Evolutionary conservation across 805 yeast species (phyloP).

Genomic region (Cyberlindnera sargentensis): DNA sequence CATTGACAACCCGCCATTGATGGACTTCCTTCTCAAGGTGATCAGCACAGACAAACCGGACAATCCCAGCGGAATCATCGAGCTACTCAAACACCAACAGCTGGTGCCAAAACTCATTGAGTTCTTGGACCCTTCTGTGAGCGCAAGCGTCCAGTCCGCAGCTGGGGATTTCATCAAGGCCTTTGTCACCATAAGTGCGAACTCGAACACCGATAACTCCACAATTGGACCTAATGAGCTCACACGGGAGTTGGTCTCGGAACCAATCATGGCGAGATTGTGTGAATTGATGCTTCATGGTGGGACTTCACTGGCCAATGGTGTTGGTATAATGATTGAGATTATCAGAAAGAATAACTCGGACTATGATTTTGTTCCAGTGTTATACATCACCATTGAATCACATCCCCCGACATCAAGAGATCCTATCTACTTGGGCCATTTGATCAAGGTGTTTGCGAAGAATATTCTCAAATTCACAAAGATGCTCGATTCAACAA

Average conservation of each 20-base stretch:
- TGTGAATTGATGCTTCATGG: conserved; percentile 73
- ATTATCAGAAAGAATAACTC: conserved; percentile 92
- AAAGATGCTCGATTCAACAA: conserved; percentile 41
- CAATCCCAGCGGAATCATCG: conserved; percentile 80
- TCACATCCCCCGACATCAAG: conserved; percentile 89
- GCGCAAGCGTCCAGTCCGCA: conserved; percentile 78
- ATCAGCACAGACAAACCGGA: conserved; percentile 92
- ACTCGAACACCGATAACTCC: conserved; percentile 80
- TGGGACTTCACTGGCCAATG: conserved; percentile 86
- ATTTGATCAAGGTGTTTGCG: conserved; percentile 71
- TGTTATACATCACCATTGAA: conserved; percentile 71
- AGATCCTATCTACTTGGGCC: conserved; percentile 90
- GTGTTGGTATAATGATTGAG: conserved; percentile 93
- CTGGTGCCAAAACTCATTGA: conserved; percentile 68
- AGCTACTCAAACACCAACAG: conserved; percentile 61
- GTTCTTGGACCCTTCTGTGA: conserved; percentile 58
- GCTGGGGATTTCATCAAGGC: conserved; percentile 96
- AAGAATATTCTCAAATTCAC: conserved; percentile 66
- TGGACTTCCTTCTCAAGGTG: conserved; percentile 86
- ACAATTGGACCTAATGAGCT: conserved; percentile 95
- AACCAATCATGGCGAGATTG: conserved; percentile 55
- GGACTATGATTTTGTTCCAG: conserved; percentile 88
- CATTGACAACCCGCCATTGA: conserved; percentile 86
- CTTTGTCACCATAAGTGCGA: conserved; percentile 87
- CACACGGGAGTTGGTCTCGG: conserved; percentile 83